phyloP scores from a whole-genome alignment of 1,284 basidiomycete genomes.

The Wolfiporia cocos region DNA sequence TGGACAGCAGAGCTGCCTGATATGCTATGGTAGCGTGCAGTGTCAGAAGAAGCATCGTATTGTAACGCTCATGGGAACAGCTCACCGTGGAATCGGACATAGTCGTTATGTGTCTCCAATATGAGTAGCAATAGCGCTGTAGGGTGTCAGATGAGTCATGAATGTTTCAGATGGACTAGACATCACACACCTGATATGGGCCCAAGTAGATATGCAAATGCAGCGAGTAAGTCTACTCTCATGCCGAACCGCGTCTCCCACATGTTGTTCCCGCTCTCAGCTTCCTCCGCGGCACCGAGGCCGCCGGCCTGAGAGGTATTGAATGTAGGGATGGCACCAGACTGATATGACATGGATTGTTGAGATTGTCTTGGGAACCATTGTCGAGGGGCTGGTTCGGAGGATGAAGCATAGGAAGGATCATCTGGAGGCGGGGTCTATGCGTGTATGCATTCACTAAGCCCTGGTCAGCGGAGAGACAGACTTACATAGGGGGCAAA shows the following conservation, averaged over 20 bases:
- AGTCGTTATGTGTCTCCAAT: conserved; percentile 77
- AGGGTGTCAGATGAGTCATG: conserved; percentile 7
- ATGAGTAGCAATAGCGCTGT: conserved; percentile 67
- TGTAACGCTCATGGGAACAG: too few species aligned
- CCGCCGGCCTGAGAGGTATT: conserved; percentile 39
- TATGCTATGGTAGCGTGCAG: conserved; percentile 49
- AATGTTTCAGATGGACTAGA: neutral
- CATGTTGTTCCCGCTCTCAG: conserved; percentile 46
- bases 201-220: conserved; percentile 64
- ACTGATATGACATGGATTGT: conserved; percentile 55
- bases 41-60: too few species aligned
- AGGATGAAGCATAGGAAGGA: conserved; percentile 27
- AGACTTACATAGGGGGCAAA: conserved; percentile 52
- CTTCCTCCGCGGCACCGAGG: conserved; percentile 33
- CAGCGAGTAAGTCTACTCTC: conserved; percentile 68
- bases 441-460: neutral
- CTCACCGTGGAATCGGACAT: conserved; percentile 75
- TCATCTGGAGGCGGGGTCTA: conserved; percentile 61
- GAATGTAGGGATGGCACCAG: conserved; percentile 60
- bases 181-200: conserved; percentile 60
- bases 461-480: neutral
- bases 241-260: conserved; percentile 72
- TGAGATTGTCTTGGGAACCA: conserved; percentile 51
- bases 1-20: conserved; percentile 71
- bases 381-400: conserved; percentile 30